Evolutionary conservation across 805 yeast species (phyloP).

Genomic region (Alloascoidea africana): DNA sequence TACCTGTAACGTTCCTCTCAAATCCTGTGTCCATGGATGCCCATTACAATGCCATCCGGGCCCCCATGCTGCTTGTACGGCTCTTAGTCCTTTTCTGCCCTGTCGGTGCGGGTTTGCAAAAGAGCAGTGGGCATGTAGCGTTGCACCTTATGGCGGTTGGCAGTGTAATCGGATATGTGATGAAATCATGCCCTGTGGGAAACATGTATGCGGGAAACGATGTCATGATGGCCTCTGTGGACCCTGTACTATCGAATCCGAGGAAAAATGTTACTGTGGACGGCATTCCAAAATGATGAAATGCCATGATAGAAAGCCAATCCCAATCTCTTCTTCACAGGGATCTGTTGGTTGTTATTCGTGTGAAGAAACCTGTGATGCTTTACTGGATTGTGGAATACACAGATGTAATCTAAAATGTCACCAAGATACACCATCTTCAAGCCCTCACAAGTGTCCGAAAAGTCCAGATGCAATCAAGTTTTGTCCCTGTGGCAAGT

Average conservation of each 20-base stretch:
- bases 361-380: slow-evolving; percentile 30
- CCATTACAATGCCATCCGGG: slow-evolving; percentile 77
- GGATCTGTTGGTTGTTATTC: slow-evolving; percentile 27
- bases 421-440: slow-evolving; percentile 27
- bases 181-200: slow-evolving; percentile 51
- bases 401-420: slow-evolving; percentile 39
- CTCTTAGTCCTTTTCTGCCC: slow-evolving; percentile 52
- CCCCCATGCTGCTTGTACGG: slow-evolving; percentile 69
- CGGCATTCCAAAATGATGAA: slow-evolving; percentile 23
- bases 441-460: slow-evolving; percentile 33
- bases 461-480: slow-evolving; percentile 41
- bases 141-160: slow-evolving; percentile 66
- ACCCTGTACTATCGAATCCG: slow-evolving; percentile 35
- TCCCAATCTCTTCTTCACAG: slow-evolving; percentile 10
- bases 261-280: slow-evolving; percentile 66
- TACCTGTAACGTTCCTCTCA: slow-evolving; percentile 45
- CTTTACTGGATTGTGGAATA: slow-evolving; percentile 45
- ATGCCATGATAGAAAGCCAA: slow-evolving; percentile 29
- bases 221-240: slow-evolving; percentile 87
- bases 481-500: slow-evolving; percentile 73
- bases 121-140: slow-evolving; percentile 56
- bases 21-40: slow-evolving; percentile 59
- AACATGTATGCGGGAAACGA: slow-evolving; percentile 42
- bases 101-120: slow-evolving; percentile 64
- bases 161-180: slow-evolving; percentile 47